Conservation (phyloP, 164 flowering plant genomes). For the Echeveria elegans region DNA sequence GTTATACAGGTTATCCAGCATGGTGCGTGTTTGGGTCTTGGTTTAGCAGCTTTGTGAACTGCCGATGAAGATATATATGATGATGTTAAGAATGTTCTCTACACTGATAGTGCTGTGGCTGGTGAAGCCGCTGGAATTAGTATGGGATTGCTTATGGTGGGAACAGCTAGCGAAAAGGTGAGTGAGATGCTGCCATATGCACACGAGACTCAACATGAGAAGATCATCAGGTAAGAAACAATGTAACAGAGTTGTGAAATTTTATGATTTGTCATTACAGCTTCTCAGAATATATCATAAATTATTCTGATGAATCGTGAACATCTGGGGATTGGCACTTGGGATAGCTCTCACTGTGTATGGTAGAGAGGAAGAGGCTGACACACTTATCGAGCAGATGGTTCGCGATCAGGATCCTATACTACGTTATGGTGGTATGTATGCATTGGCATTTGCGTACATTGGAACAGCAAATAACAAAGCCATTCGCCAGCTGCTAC, state of each 20-base stretch:
- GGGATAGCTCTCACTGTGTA: constrained; percentile 91
- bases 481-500: constrained; percentile 85
- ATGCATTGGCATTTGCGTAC: constrained; percentile 87
- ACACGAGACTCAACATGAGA: constrained; percentile 94
- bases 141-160: constrained; percentile 90
- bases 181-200: constrained; percentile 92
- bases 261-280: neutral
- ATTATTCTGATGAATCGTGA: neutral
- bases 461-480: constrained; percentile 86
- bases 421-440: constrained; percentile 90
- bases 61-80: constrained; percentile 90
- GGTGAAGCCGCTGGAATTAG: constrained; percentile 98
- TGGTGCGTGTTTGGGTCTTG: constrained; percentile 92
- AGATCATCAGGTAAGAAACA: constrained; percentile 64
- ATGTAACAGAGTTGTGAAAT: neutral
- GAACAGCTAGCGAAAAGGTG: constrained; percentile 88
- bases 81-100: constrained; percentile 69
- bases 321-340: constrained; percentile 63
- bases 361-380: constrained; percentile 96
- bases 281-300: neutral
- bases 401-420: constrained; percentile 94
- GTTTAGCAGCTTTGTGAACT: constrained; percentile 83
- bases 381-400: constrained; percentile 85
- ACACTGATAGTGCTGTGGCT: constrained; percentile 91
- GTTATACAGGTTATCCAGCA: constrained; percentile 78